A percentile compares a stretch with the other conserved stretches of the same genome.
Conservation (phyloP, 768 basidiomycete species). For the Tephrocybe rancida region DNA sequence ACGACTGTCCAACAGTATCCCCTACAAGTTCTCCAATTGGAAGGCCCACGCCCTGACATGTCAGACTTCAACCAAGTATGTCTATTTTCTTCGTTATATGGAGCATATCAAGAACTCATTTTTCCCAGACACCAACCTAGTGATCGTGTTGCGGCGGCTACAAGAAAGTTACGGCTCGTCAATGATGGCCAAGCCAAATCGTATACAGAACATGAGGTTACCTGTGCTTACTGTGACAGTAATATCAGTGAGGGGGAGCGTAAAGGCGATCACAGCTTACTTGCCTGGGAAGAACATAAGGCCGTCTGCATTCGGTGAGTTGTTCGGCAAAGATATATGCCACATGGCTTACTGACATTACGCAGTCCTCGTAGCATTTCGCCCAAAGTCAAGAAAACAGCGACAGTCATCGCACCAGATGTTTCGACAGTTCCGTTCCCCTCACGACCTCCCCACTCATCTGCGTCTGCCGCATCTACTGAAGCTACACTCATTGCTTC, state of each 20-base stretch:
- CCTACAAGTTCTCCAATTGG: constrained; percentile 58
- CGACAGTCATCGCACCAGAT: constrained; percentile 2
- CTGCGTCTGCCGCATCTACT: constrained; percentile 31
- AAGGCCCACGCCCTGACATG: constrained; percentile 51
- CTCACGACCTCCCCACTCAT: constrained; percentile 25
- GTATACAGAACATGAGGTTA: constrained; percentile 46
- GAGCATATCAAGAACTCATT: neutral
- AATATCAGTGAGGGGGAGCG: constrained; percentile 56
- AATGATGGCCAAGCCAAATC: constrained; percentile 64
- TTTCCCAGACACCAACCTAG: constrained; percentile 44
- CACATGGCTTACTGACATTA: neutral
- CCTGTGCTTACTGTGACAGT: constrained; percentile 54
- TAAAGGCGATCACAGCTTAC: constrained; percentile 60
- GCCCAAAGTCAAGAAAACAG: constrained; percentile 6
- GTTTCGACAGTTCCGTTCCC: constrained; percentile 18
- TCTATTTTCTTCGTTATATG: constrained; percentile 8
- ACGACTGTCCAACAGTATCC: constrained; percentile 40
- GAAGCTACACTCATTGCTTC: constrained; percentile 37
- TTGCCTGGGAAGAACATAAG: constrained; percentile 69
- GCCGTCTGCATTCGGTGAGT: constrained; percentile 36
- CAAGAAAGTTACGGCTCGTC: constrained; percentile 61
- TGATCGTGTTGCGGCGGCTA: constrained; percentile 60
- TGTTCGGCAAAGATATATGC: neutral
- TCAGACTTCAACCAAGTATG: constrained; percentile 39
- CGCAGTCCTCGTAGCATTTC: constrained; percentile 1